Base-by-base conservation (phyloP, 108 stramenopile genomes). In the Epipyxis sp. region DNA sequence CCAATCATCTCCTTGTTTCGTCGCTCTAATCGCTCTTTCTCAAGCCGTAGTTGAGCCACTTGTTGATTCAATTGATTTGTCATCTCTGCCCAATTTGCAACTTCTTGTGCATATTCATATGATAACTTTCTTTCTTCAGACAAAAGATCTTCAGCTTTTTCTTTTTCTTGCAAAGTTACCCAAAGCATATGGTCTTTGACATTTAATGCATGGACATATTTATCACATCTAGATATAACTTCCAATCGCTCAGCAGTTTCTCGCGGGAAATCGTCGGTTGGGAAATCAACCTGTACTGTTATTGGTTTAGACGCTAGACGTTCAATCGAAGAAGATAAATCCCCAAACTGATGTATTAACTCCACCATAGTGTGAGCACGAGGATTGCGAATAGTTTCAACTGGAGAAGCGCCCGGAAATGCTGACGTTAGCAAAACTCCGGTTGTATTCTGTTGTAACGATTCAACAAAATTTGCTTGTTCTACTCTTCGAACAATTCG, bases 241-340 rank as follows among this genome's bases (percentile, higher is more conserved):
- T 74, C 71, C 6, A 74, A 57, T 6, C 71, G 44, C 3, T 74
- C 71, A 35, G 6, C 20, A 6, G 25, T 39, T 74, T 74, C 71
- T 10, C 50, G 44, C 10, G 71, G 71, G 32, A 74, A 74, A 42
- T 74, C 71, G 25, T 74, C 71, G n/a, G 34, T 74, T 6, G 71
- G 71, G 71, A 74, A 74, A 10, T 74, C 71, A 3, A 74, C 34
- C 71, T 74, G 71, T 6, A 74, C 71, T 30, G 32, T 35, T 37
- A 74, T 42, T 29, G 6, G 71, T 32, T 35, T 74, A 6, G 16
- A 32, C 6, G 32, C 35, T 10, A 42, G 6, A 6, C 34, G 6
- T 29, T 74, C 71, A 10, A 74, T 74, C 13, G 32, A 6, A 27
- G 6, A 6, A 27, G 3, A 30, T 13, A 74, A 29, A 37, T 74